Evolutionary conservation across 2,329 filamentous ascomycete species (phyloP).

Genomic region (Botrytis porri): DNA sequence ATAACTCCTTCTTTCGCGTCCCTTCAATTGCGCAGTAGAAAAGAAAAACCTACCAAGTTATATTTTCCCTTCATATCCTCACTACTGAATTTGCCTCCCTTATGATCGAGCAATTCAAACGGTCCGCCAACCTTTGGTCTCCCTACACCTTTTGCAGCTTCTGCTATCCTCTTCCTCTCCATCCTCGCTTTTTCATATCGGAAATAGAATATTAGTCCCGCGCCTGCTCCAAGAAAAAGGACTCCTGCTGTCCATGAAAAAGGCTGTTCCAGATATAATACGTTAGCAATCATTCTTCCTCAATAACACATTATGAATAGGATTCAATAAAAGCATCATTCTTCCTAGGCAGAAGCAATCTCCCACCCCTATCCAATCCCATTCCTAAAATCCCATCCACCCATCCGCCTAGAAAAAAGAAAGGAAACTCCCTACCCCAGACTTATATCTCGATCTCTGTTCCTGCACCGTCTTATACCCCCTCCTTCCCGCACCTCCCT

Average conservation of each 20-base stretch:
- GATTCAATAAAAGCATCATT: background rate
- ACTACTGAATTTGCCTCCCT: constrained; percentile 74
- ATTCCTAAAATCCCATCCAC: background rate
- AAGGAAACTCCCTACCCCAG: constrained; percentile 31
- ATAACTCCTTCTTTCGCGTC: no score
- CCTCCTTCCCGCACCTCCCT: background rate
- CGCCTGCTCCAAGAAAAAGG: constrained; percentile 78
- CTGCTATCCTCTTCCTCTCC: constrained; percentile 82
- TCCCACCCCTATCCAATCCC: background rate
- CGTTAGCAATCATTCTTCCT: background rate
- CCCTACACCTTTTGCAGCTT: constrained; percentile 89
- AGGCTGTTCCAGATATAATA: constrained; percentile 51
- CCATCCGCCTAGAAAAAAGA: background rate
- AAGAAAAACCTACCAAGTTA: constrained; percentile 58
- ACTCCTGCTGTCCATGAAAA: constrained; percentile 91
- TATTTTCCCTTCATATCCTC: constrained; percentile 85
- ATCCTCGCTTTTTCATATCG: constrained; percentile 89
- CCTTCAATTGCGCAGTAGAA: background rate
- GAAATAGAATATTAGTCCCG: constrained; percentile 82
- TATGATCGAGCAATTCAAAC: constrained; percentile 78
- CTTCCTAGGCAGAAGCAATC: background rate
- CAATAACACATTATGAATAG: background rate
- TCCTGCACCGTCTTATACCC: constrained; percentile 38
- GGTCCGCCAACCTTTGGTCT: constrained; percentile 88
- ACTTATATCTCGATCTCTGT: constrained; percentile 34